phyloP scores from a whole-genome alignment of 495 filamentous ascomycete genomes.

The Hyaloscypha finlandica region DNA sequence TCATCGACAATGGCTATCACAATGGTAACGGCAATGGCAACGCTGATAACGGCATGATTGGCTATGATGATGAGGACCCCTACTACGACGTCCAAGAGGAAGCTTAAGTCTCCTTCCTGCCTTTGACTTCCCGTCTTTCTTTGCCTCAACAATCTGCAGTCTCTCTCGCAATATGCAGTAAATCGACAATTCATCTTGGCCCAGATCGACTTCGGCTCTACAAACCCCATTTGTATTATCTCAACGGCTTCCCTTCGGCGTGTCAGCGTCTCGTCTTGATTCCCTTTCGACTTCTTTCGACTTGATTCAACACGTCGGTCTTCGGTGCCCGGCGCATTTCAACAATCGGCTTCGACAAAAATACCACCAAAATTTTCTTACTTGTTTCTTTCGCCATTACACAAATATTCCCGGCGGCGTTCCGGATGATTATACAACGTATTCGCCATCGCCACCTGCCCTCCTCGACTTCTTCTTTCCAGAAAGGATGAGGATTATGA shows the following conservation, averaged over 20 bases:
- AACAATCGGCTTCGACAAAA: background rate
- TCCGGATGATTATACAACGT: background rate
- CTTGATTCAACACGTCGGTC: background rate
- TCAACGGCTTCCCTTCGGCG: background rate
- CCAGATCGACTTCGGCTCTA: background rate
- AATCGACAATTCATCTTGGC: background rate
- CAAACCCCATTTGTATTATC: background rate
- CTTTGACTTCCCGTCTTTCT: background rate
- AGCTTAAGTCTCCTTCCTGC: background rate
- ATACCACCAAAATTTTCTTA: background rate
- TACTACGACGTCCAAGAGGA: background rate
- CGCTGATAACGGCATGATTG: background rate
- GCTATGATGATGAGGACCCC: background rate
- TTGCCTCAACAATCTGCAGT: background rate
- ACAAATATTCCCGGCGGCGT: background rate
- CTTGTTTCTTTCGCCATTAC: background rate
- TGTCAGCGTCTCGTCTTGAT: background rate
- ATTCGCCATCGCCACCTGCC: background rate
- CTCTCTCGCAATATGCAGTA: background rate
- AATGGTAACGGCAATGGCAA: slow-evolving; percentile 10
- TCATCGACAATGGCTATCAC: background rate
- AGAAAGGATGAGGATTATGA: background rate
- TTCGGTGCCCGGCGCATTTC: background rate
- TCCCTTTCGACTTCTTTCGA: no score
- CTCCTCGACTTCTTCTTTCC: background rate